Conservation (phyloP, 2,329 filamentous ascomycete species). For the Hypoxylon sp. region DNA sequence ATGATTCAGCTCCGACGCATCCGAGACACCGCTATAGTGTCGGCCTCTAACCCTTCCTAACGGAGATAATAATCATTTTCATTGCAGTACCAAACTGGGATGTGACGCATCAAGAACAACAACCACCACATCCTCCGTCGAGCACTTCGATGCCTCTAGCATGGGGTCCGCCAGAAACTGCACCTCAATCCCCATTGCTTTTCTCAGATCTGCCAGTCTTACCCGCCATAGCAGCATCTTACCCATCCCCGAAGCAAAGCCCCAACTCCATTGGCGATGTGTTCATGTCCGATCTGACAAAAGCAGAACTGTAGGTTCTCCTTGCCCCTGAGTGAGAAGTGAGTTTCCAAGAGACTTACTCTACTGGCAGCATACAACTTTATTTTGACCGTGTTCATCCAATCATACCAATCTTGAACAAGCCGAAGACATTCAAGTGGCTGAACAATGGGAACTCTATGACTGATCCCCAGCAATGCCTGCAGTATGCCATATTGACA, state of each 20-base stretch:
- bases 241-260: slow-evolving; percentile 32
- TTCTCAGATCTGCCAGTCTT: slow-evolving; percentile 25
- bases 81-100: slow-evolving; percentile 30
- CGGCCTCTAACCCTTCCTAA: background rate
- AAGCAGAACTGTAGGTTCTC: slow-evolving; percentile 27
- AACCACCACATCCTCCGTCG: too few relatives aligned
- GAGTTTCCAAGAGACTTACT: slow-evolving; percentile 13
- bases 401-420: slow-evolving; percentile 28
- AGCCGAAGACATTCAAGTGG: slow-evolving; percentile 30
- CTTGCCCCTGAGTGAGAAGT: too few relatives aligned
- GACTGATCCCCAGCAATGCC: slow-evolving; percentile 26
- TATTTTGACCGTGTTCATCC: slow-evolving; percentile 36
- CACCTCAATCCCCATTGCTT: slow-evolving; percentile 28
- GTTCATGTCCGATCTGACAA: slow-evolving; percentile 24
- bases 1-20: slow-evolving; percentile 6
- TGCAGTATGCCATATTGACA: slow-evolving; percentile 33
- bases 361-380: slow-evolving; percentile 25
- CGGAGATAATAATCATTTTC: slow-evolving; percentile 14
- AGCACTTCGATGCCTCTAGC: slow-evolving; percentile 18
- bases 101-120: slow-evolving; percentile 23
- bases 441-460: slow-evolving; percentile 15
- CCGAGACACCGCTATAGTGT: slow-evolving; percentile 30
- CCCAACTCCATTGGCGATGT: slow-evolving; percentile 23
- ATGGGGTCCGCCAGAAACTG: slow-evolving; percentile 23
- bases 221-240: slow-evolving; percentile 23